Evolutionary conservation across 176 grass and related monocot genomes (phyloP), one percentile per base, ranked within the genome.

Genomic region (Avena atlantica): DNA sequence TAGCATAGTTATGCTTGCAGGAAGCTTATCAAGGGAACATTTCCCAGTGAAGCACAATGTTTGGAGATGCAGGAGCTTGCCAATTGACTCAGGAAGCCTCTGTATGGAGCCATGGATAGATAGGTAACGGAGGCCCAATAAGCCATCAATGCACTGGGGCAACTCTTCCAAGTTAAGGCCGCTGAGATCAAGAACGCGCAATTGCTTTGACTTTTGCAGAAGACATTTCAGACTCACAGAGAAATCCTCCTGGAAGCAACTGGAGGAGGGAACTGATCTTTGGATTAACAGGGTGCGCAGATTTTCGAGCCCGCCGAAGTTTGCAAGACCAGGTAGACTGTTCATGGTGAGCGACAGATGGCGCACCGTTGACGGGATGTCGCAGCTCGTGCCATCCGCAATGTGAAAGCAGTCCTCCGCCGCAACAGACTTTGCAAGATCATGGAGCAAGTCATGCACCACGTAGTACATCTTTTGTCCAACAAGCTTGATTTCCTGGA

Each of bases 81-180:
- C 64, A 34, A 67, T 67, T 27, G 64, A 67, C 64, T 67, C 64
- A 1, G 64, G 64, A 67, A 67, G 64, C 64, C 64, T 67, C 64
- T 67, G 64, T 12, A 67, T 67, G 64, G 64, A 67, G 27, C 64
- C 64, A 75, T 9, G 37, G 36, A 82, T 27, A 68, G 61, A 58
- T 73, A 87, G 36, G 59, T 87, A 82, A 12, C 86, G 66, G 9
- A 87, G 70, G 23, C 81, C 78, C 20, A 75, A 51, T n/a, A 65
- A 52, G 13, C 73, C 47, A 48, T 21, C 78, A 62, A 81, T 49
- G 17, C 52, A 34, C 20, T 74, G 53, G 3, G 86, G 78, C 25
- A 87, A 87, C 6, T 52, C 34, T 59, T 60, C 9, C 25, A 75
- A 21, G 1, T 44, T 29, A 11, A 70, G 72, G 21, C 57, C 27